Percentiles rank a stretch among this genome's conserved stretches.
These are phyloP conservation scores for Pulveroboletus sp. DNA, from an alignment of 768 basidiomycete genomes.

Conservation along the genomic window DNA sequence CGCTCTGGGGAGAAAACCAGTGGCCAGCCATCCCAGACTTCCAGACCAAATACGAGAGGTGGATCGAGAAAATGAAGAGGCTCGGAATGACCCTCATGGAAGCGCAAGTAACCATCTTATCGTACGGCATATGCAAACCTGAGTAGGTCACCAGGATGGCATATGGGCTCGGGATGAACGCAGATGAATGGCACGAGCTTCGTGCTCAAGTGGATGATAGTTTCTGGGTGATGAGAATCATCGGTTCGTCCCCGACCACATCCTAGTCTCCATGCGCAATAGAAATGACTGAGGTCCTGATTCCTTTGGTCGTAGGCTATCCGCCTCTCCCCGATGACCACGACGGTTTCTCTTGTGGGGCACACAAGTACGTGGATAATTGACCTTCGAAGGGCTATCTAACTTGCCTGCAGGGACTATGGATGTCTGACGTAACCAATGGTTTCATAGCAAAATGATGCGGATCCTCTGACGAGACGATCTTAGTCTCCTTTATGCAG, in stretches of 20 bases:
- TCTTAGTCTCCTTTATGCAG: slow-evolving; percentile 78
- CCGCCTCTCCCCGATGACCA: slow-evolving; percentile 77
- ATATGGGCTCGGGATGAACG: slow-evolving; percentile 66
- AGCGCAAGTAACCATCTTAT: slow-evolving; percentile 48
- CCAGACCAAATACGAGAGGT: slow-evolving; percentile 57
- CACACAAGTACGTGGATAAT: slow-evolving; percentile 65
- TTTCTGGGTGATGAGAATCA: slow-evolving; percentile 87
- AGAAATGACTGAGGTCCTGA: neutral
- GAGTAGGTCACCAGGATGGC: slow-evolving; percentile 57
- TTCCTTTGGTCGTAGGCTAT: slow-evolving; percentile 51
- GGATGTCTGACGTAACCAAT: slow-evolving; percentile 75
- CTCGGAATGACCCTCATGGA: slow-evolving; percentile 82
- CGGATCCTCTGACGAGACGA: slow-evolving; percentile 6
- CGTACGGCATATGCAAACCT: neutral
- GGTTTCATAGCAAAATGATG: neutral
- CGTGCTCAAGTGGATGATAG: slow-evolving; percentile 71
- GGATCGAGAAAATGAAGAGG: slow-evolving; percentile 82
- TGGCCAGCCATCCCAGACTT: slow-evolving; percentile 68
- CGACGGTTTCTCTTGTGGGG: slow-evolving; percentile 85
- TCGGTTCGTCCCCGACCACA: slow-evolving; percentile 43
- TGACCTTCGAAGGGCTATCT: neutral
- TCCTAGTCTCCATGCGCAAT: neutral
- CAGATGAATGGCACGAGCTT: slow-evolving; percentile 65
- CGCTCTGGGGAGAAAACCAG: slow-evolving; percentile 82
- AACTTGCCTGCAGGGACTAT: slow-evolving; percentile 59